A percentile compares a stretch with the other conserved stretches of the same genome.
phyloP scores from a whole-genome alignment of 1,284 basidiomycete genomes.

The Coniferiporia sulphurascens region DNA sequence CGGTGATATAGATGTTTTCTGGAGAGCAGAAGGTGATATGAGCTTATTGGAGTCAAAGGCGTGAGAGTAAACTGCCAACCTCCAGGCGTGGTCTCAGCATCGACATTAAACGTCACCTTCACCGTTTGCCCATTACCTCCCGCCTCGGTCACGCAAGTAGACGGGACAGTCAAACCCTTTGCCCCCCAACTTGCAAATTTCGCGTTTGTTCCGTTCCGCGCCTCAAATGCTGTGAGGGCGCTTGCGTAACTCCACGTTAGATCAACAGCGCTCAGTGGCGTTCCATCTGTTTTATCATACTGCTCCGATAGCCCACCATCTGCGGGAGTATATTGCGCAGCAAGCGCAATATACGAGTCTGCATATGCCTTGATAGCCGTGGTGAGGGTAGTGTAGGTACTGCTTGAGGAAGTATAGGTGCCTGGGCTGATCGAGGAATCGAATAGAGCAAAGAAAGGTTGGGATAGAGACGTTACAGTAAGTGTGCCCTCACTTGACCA shows the following conservation, averaged over 20 bases:
- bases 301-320: conserved; percentile 39
- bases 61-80: conserved; percentile 11
- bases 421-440: conserved; percentile 30
- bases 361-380: conserved; percentile 35
- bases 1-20: conserved; percentile 28
- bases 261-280: conserved; percentile 36
- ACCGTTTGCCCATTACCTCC: conserved; percentile 18
- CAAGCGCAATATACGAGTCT: conserved; percentile 38
- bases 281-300: conserved; percentile 31
- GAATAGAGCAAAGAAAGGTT: conserved; percentile 40
- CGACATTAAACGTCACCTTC: conserved; percentile 23
- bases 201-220: conserved; percentile 28
- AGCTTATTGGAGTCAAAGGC: background rate
- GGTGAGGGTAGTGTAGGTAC: conserved; percentile 32
- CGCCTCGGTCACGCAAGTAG: conserved; percentile 19
- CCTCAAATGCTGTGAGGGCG: conserved; percentile 36
- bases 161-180: conserved; percentile 23
- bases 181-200: conserved; percentile 24
- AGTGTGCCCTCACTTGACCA: conserved; percentile 34
- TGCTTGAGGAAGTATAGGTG: conserved; percentile 30
- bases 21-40: conserved; percentile 9
- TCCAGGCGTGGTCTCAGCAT: conserved; percentile 25
- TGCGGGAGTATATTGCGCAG: conserved; percentile 37
- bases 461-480: conserved; percentile 36
- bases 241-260: conserved; percentile 42